Evolutionary conservation across 2,329 filamentous ascomycete species (phyloP), one percentile per base, ranked within the genome.

Genomic region (Hypoxylon sp.): DNA sequence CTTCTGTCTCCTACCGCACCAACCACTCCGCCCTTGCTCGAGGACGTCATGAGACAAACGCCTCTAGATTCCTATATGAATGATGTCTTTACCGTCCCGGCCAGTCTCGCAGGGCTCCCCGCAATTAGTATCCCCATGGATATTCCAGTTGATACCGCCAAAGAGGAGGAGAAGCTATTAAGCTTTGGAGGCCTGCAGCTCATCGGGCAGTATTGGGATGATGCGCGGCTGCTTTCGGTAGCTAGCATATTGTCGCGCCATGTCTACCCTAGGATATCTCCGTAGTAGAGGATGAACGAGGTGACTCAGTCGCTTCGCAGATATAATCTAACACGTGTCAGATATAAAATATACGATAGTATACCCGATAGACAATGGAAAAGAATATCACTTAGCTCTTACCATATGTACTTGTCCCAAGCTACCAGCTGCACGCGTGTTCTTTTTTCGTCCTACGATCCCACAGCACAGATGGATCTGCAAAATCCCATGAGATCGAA

Each of bases 41-140:
- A 83, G 2, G 84, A 89, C 4, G 75, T 96, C 32, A 72, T 80
- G 64, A 73, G 77, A 8, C 82, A 87, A 76, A 83, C 79, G 46
- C 82, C 85, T 8, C 80, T 97, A n/a, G 89, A 95, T 72, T 86
- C 86, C 1, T 98, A 97, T 75, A 91, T 92, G 83, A 97, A 96
- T 74, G 96, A 99, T 79, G 91, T 98, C 1, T 95, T 98, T 73
- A 98, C 96, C 0, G 95, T 99, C 1, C 96, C 96, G 1, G 93
- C 95, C 1, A 97, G 93, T 79, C 81, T 99, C 69, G 96, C 95
- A 0, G 96, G 96, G 0, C 81, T 99, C 58, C 96, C 96, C 2
- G 92, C 94, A 9, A 86, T 97, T 52, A 97, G 91, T 70, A 84
- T 99, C 9, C 95, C 96, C 0, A 83, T 91, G 67, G 77, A 79